phyloP scores from a whole-genome alignment of 2,329 filamentous ascomycete genomes.

The Sarocladium kiliense region DNA sequence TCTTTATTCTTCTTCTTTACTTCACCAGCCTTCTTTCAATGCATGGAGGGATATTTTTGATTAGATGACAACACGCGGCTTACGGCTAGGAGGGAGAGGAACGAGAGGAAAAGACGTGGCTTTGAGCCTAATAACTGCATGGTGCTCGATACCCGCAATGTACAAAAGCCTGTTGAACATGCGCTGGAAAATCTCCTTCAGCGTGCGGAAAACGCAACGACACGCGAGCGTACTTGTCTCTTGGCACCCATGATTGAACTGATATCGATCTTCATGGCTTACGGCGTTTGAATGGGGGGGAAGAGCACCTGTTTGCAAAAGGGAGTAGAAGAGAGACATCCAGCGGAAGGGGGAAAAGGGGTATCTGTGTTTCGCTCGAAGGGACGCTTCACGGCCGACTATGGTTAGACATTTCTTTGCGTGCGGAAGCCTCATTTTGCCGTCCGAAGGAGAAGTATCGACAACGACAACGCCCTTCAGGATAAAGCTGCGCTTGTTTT shows the following conservation, averaged over 20 bases:
- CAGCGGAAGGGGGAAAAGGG: background rate
- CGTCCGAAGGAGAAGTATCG: background rate
- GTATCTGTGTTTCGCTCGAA: background rate
- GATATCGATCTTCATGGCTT: constrained; percentile 1
- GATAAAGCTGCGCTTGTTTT: background rate
- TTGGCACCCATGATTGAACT: constrained; percentile 7
- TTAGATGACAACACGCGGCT: background rate
- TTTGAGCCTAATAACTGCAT: background rate
- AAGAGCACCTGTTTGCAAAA: background rate
- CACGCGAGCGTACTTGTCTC: background rate
- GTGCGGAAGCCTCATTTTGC: background rate
- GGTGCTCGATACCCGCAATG: constrained; percentile 7
- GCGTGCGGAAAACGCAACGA: background rate
- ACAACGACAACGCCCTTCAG: background rate
- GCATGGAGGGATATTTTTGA: background rate
- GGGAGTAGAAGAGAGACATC: background rate
- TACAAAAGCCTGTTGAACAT: background rate
- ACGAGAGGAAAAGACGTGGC: background rate
- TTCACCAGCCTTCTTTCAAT: background rate
- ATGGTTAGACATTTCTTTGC: background rate
- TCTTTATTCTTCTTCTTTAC: background rate
- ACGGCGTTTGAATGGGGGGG: constrained; percentile 4
- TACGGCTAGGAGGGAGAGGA: background rate
- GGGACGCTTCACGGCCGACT: background rate
- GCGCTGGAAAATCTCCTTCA: background rate